A percentile compares a stretch with the other conserved stretches of the same genome.
phyloP scores from a whole-genome alignment of 192 early-diverging fungal species.

The Umbelopsis sp. region DNA sequence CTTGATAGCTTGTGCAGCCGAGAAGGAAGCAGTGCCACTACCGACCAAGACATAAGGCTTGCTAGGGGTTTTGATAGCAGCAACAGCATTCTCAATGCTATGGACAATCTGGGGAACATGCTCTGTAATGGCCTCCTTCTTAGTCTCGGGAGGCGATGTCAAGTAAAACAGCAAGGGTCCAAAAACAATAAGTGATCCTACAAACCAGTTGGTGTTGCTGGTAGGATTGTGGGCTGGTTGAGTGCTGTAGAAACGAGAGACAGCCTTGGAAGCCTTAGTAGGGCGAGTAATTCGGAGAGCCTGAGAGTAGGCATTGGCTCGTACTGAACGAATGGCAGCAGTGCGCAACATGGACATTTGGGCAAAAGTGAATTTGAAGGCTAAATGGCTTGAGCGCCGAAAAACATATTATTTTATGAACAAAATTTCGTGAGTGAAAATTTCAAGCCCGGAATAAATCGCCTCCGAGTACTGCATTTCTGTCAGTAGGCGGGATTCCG shows the following conservation, averaged over 20 bases:
- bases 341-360: slow-evolving; percentile 16
- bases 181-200: slow-evolving; percentile 54
- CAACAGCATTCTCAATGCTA: background rate
- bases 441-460: no score
- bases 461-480: no score
- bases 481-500: no score
- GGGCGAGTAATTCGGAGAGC: background rate
- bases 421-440: no score
- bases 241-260: background rate
- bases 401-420: no score
- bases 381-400: background rate
- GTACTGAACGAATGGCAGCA: slow-evolving; percentile 6
- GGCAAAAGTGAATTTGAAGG: background rate
- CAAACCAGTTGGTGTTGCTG: slow-evolving; percentile 30
- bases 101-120: slow-evolving; percentile 14
- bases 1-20: slow-evolving; percentile 59
- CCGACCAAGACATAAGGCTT: slow-evolving; percentile 56
- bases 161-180: slow-evolving; percentile 49
- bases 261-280: background rate
- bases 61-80: background rate
- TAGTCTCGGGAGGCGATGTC: slow-evolving; percentile 45
- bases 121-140: slow-evolving; percentile 29
- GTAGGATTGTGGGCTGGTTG: background rate
- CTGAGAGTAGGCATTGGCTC: background rate
- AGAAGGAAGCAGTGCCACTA: slow-evolving; percentile 62